Conservation (phyloP, 73 alveolate species). For the Diophrys sp. region DNA sequence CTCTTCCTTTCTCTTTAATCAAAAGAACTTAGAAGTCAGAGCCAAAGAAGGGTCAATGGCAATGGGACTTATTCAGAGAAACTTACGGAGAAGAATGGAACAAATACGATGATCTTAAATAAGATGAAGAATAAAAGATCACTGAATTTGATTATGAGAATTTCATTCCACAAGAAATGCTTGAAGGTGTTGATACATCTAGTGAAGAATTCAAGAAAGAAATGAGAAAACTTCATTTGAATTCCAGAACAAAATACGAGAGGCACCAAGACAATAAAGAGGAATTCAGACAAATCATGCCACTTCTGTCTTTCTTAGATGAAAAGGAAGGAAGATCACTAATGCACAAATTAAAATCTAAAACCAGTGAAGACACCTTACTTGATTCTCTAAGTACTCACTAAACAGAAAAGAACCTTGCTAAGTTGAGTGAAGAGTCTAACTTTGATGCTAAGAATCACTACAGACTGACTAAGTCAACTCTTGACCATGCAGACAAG, state of each 20-base stretch:
- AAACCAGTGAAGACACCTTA: background rate
- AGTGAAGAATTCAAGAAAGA: slow-evolving; percentile 35
- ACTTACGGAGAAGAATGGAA: slow-evolving; percentile 36
- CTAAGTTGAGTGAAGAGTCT: slow-evolving; percentile 52
- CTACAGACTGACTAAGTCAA: slow-evolving; percentile 29
- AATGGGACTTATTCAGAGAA: slow-evolving; percentile 40
- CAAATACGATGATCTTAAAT: background rate
- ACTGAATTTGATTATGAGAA: slow-evolving; percentile 56
- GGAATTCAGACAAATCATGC: slow-evolving; percentile 44
- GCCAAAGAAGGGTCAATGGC: slow-evolving; percentile 50
- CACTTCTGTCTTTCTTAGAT: slow-evolving; percentile 16
- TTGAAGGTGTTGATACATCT: slow-evolving; percentile 18
- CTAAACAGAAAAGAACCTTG: slow-evolving; percentile 31
- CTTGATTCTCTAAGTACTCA: slow-evolving; percentile 1
- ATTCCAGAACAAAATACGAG: slow-evolving; percentile 32
- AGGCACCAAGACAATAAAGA: slow-evolving; percentile 9
- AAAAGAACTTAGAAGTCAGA: slow-evolving; percentile 40
- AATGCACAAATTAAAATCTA: slow-evolving; percentile 37
- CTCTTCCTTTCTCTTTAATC: slow-evolving; percentile 53
- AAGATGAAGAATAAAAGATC: slow-evolving; percentile 47
- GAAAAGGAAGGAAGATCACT: slow-evolving; percentile 34
- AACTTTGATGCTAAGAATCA: slow-evolving; percentile 43
- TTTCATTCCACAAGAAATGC: slow-evolving; percentile 26
- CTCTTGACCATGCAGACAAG: slow-evolving; percentile 42
- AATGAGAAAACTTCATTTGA: slow-evolving; percentile 15